These are phyloP conservation scores for Hymenoscyphus infarciens DNA, from an alignment of 2,329 filamentous ascomycete species.

Conservation along the genomic window DNA sequence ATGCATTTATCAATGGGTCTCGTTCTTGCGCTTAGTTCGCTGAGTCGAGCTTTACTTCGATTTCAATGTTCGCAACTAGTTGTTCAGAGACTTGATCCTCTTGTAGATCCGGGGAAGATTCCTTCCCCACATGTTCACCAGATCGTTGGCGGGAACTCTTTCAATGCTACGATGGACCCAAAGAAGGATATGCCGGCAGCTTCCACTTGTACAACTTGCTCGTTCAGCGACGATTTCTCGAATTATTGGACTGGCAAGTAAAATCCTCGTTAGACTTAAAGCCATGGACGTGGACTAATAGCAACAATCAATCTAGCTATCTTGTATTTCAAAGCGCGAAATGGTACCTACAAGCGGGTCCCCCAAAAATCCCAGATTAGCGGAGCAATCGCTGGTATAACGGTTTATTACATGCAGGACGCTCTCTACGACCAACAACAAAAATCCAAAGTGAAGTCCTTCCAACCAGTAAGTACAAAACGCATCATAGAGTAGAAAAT, in stretches of 20 bases:
- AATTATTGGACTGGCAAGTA: conserved; percentile 33
- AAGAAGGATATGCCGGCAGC: conserved; percentile 29
- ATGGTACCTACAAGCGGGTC: conserved; percentile 34
- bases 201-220: conserved; percentile 35
- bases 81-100: conserved; percentile 21
- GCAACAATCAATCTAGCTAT: conserved; percentile 17
- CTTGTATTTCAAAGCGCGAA: conserved; percentile 32
- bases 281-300: background rate
- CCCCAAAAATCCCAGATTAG: conserved; percentile 27
- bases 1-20: conserved; percentile 16
- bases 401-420: conserved; percentile 37
- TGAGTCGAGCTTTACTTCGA: conserved; percentile 14
- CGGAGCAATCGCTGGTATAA: conserved; percentile 37
- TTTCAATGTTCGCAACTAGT: conserved; percentile 26
- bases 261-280: no score
- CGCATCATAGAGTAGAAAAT: background rate
- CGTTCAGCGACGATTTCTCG: conserved; percentile 37
- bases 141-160: conserved; percentile 35
- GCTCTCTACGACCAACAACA: conserved; percentile 32
- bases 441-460: conserved; percentile 40
- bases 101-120: conserved; percentile 18
- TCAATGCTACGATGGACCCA: conserved; percentile 40
- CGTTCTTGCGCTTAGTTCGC: conserved; percentile 10
- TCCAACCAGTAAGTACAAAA: conserved; percentile 34
- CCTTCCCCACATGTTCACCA: conserved; percentile 22